Percentiles rank a stretch among this genome's conserved stretches.
phyloP scores from a whole-genome alignment of 2,329 filamentous ascomycete genomes.

The Ramichloridium luteum region DNA sequence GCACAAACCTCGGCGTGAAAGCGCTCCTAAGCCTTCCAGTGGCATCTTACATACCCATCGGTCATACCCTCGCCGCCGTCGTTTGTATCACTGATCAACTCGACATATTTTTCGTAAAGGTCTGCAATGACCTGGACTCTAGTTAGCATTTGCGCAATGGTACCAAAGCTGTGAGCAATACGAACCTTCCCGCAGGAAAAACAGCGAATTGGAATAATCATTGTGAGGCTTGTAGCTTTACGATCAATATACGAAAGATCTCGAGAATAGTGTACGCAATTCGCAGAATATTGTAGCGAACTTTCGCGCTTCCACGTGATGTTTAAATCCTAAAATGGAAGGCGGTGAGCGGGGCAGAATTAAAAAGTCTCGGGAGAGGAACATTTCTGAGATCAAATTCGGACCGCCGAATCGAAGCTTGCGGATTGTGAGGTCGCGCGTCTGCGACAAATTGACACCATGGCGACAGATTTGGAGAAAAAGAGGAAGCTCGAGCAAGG shows the following conservation, averaged over 20 bases:
- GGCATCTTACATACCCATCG: constrained; percentile 22
- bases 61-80: constrained; percentile 54
- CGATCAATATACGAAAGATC: too few species aligned
- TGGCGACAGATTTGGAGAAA: constrained; percentile 11
- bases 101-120: constrained; percentile 91
- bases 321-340: background rate
- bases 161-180: constrained; percentile 2
- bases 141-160: constrained; percentile 16
- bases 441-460: constrained; percentile 4
- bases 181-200: constrained; percentile 97
- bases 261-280: too few species aligned
- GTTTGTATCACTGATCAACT: constrained; percentile 67
- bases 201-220: constrained; percentile 98
- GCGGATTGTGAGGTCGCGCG: constrained; percentile 5
- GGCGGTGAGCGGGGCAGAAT: background rate
- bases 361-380: background rate
- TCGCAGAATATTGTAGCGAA: too few species aligned
- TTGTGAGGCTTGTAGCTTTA: too few species aligned
- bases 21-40: background rate
- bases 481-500: constrained; percentile 15
- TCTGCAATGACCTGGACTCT: constrained; percentile 73
- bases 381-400: background rate
- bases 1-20: too few species aligned
- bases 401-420: constrained; percentile 8
- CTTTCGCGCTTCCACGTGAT: background rate